Percentiles rank a stretch among this genome's conserved stretches.
These are phyloP conservation scores for Aspergillus sp. DNA, from an alignment of 2,329 filamentous ascomycete genomes.

Conservation along the genomic window DNA sequence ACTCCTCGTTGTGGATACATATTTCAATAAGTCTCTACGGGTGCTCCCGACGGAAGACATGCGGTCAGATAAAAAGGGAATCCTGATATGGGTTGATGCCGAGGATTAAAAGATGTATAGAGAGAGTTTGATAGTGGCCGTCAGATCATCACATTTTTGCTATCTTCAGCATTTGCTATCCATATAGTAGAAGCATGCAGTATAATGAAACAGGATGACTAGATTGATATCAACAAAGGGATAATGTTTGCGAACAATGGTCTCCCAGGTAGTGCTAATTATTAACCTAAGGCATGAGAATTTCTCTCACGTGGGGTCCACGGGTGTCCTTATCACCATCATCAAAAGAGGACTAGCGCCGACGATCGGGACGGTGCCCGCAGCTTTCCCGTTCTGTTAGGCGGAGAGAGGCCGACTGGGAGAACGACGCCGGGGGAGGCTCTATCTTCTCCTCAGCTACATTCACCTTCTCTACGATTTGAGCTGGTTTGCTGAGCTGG, in stretches of 20 bases:
- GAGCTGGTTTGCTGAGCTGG: background rate
- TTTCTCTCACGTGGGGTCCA: constrained; percentile 20
- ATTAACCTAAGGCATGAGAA: background rate
- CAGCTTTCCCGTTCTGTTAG: constrained; percentile 21
- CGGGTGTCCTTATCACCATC: constrained; percentile 19
- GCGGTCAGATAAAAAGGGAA: constrained; percentile 54
- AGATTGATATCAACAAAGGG: background rate
- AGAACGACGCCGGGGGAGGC: constrained; percentile 3
- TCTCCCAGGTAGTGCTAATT: background rate
- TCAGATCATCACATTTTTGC: background rate
- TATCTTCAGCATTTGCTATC: background rate
- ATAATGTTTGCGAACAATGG: too few species aligned
- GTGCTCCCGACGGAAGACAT: constrained; percentile 76
- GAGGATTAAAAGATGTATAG: constrained; percentile 27
- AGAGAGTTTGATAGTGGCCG: background rate
- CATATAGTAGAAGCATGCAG: background rate
- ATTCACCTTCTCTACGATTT: background rate
- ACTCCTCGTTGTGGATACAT: constrained; percentile 79
- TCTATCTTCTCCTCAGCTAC: background rate
- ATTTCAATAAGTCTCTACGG: constrained; percentile 87
- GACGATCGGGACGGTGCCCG: constrained; percentile 20
- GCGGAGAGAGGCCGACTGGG: constrained; percentile 16
- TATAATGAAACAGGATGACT: background rate
- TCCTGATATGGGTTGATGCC: constrained; percentile 45
- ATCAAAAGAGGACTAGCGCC: constrained; percentile 20